A percentile compares a stretch with the other conserved stretches of the same genome.
These are phyloP conservation scores for Garcileccinum viscosum DNA, from an alignment of 1,284 basidiomycete genomes.

Conservation along the genomic window DNA sequence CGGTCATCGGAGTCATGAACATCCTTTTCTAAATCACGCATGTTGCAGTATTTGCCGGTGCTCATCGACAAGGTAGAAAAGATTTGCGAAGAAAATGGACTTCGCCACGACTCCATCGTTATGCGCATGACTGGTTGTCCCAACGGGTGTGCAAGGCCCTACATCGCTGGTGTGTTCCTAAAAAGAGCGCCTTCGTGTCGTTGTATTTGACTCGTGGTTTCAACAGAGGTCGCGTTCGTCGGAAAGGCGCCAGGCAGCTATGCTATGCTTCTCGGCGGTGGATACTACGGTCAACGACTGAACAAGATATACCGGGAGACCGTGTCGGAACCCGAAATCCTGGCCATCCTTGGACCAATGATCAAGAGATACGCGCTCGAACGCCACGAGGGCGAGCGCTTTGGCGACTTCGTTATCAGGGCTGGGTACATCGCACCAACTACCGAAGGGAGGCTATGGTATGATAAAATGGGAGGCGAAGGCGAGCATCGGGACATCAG, in stretches of 20 bases:
- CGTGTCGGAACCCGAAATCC: slow-evolving; percentile 93
- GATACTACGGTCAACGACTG: slow-evolving; percentile 90
- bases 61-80: slow-evolving; percentile 96
- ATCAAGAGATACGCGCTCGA: slow-evolving; percentile 94
- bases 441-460: slow-evolving; percentile 81
- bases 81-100: slow-evolving; percentile 91
- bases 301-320: slow-evolving; percentile 95
- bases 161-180: slow-evolving; percentile 73
- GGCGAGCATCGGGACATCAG: slow-evolving; percentile 49
- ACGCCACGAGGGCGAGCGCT: slow-evolving; percentile 87
- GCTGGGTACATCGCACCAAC: slow-evolving; percentile 85
- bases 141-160: slow-evolving; percentile 94
- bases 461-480: slow-evolving; percentile 80
- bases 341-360: slow-evolving; percentile 89
- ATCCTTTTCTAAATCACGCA: slow-evolving; percentile 8
- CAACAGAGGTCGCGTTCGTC: slow-evolving; percentile 89
- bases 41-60: slow-evolving; percentile 83
- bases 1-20: slow-evolving; percentile 8
- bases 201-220: slow-evolving; percentile 3
- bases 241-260: slow-evolving; percentile 96
- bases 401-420: slow-evolving; percentile 95
- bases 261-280: slow-evolving; percentile 94
- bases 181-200: neutral
- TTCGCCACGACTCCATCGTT: slow-evolving; percentile 92
- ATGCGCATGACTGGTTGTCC: slow-evolving; percentile 99